A percentile compares a stretch with the other conserved stretches of the same genome.
Evolutionary conservation across 2,329 filamentous ascomycete genomes (phyloP).

Genomic region (Dactylonectria macrodidyma): DNA sequence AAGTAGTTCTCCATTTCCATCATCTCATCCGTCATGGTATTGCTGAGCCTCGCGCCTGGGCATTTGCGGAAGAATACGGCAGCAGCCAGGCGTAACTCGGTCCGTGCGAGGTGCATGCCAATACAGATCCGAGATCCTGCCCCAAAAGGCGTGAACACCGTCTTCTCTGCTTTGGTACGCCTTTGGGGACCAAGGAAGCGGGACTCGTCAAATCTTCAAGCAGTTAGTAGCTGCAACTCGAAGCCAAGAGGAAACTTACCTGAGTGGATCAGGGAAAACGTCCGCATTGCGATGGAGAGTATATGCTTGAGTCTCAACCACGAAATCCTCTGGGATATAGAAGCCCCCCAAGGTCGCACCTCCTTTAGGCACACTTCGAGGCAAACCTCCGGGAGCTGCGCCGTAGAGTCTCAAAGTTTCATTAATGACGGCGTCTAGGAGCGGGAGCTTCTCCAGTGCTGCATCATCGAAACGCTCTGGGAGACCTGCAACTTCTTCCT

Average conservation of each 20-base stretch:
- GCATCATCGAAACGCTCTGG: slow-evolving; percentile 14
- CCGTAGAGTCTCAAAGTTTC: slow-evolving; percentile 36
- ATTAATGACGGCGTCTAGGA: slow-evolving; percentile 32
- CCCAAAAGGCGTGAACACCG: slow-evolving; percentile 22
- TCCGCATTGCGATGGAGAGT: slow-evolving; percentile 24
- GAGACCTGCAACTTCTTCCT: slow-evolving; percentile 13
- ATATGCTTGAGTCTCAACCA: slow-evolving; percentile 32
- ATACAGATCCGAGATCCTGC: slow-evolving; percentile 33
- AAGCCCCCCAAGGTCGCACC: neutral
- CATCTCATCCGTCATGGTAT: slow-evolving; percentile 20
- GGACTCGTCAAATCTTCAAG: slow-evolving; percentile 2
- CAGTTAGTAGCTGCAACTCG: neutral
- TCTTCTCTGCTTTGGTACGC: neutral
- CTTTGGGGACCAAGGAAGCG: slow-evolving; percentile 8
- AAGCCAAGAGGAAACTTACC: neutral
- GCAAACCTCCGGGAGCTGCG: slow-evolving; percentile 32
- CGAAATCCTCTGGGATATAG: slow-evolving; percentile 11
- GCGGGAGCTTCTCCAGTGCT: slow-evolving; percentile 3
- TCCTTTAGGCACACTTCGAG: slow-evolving; percentile 17
- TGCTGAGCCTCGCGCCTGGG: neutral
- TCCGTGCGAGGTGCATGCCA: slow-evolving; percentile 35
- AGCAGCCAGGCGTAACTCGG: slow-evolving; percentile 28
- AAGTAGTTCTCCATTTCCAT: slow-evolving; percentile 34
- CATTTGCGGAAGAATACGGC: slow-evolving; percentile 37
- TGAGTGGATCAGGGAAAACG: slow-evolving; percentile 8